Base-by-base conservation (phyloP, 768 basidiomycete species). In the Trichaptum fuscoviolaceum region DNA sequence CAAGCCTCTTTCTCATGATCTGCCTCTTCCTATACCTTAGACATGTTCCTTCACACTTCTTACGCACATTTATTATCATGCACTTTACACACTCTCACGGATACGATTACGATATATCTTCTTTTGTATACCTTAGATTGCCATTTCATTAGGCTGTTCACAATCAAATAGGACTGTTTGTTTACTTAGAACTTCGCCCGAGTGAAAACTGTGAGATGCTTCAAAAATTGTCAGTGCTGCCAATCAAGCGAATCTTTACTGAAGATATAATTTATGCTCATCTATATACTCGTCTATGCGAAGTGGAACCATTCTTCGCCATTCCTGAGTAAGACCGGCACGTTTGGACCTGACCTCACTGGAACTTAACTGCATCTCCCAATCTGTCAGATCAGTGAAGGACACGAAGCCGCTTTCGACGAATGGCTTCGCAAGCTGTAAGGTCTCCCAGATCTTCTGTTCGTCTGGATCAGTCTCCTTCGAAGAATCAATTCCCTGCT, bases 291-390 rank as follows among this genome's bases (percentile, higher is more conserved):
- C 71, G 0, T 80, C 82, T 12, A 91, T 76, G 7, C 74, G 69
- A 12, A 70, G 64, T 1, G 83, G 78, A 24, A 89, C 85, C 70
- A 85, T 77, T 10, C 67, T 69, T 62, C 71, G 77, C 88, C 88
- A 90, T 1, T 70, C 63, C 7, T 68, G 67, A 67, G 80, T 72
- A 57, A 69, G 75, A 35, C 58, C 64, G 20, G 71, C 69, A 17
- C 87, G 77, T 52, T 79, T 77, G 30, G 77, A 74, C 18, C 93
- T 82, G 5, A 94, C 85, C 58, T 82, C 78, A 27, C 85, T 94
- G 7, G 92, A 93, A 73, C 92, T 93, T 69, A 85, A 84, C 2
- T 76, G 81, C 71, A 80, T 82, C 70, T 87, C 82, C 42, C 78
- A 77, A 52, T 81, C 79, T 1, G 81, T 85, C 63, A 95, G 85